Conservation (phyloP, 2,329 filamentous ascomycete species). For the Penicillium sp. region DNA sequence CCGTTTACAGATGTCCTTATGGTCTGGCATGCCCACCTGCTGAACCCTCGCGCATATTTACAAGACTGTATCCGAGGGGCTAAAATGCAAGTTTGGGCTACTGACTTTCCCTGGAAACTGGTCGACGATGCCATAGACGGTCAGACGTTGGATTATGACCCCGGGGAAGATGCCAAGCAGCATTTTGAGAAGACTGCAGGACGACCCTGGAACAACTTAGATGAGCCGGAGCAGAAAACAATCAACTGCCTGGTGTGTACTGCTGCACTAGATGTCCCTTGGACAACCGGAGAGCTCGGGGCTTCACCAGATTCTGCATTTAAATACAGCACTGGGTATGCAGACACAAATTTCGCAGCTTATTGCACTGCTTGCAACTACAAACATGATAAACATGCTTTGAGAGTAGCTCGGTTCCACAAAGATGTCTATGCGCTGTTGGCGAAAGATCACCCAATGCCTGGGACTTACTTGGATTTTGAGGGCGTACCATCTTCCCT, state of each 20-base stretch:
- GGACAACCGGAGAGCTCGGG: constrained; percentile 49
- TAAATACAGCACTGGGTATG: constrained; percentile 26
- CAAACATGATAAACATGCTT: constrained; percentile 52
- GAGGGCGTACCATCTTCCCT: constrained; percentile 46
- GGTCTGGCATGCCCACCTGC: constrained; percentile 76
- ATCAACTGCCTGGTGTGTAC: constrained; percentile 57
- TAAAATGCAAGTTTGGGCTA: constrained; percentile 55
- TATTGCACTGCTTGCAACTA: constrained; percentile 52
- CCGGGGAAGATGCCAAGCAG: constrained; percentile 41
- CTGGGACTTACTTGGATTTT: constrained; percentile 62
- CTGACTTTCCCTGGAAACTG: constrained; percentile 63
- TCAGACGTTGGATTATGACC: constrained; percentile 54
- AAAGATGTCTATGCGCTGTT: constrained; percentile 53
- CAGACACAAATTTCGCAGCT: constrained; percentile 45
- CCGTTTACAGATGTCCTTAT: constrained; percentile 65
- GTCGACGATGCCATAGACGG: constrained; percentile 58
- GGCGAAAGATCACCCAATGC: constrained; percentile 52
- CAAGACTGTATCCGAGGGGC: constrained; percentile 66
- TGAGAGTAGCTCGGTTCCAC: constrained; percentile 61
- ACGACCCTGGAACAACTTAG: constrained; percentile 57
- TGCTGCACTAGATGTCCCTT: constrained; percentile 46
- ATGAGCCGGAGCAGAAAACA: constrained; percentile 47
- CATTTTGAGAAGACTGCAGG: constrained; percentile 50
- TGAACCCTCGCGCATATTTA: constrained; percentile 70
- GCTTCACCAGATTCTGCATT: constrained; percentile 22